These are phyloP conservation scores for Monascus ruber DNA, from an alignment of 2,329 filamentous ascomycete species.

Conservation along the genomic window DNA sequence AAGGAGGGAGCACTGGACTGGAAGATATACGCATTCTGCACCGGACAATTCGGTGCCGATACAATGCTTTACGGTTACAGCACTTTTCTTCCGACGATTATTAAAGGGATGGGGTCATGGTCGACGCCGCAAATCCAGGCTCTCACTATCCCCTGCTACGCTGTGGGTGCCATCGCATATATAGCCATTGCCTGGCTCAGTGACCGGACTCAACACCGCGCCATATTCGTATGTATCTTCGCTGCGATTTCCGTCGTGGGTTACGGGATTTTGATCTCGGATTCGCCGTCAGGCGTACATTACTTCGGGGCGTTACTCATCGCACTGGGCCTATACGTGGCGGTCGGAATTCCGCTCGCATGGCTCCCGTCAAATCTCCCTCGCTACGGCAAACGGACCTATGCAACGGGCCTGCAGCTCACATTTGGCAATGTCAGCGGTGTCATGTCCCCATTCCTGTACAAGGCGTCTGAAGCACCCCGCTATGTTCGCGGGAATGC, in stretches of 20 bases:
- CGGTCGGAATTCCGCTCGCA: slow-evolving; percentile 44
- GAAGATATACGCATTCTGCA: slow-evolving; percentile 61
- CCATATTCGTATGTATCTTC: slow-evolving; percentile 52
- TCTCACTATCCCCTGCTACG: slow-evolving; percentile 68
- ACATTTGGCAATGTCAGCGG: slow-evolving; percentile 60
- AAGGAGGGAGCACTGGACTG: slow-evolving; percentile 58
- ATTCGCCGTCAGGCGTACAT: slow-evolving; percentile 49
- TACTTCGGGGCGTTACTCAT: slow-evolving; percentile 72
- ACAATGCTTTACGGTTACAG: slow-evolving; percentile 70
- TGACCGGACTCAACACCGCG: slow-evolving; percentile 56
- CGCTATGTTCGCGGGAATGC: slow-evolving; percentile 53
- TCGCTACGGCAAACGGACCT: slow-evolving; percentile 64
- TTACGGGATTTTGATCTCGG: slow-evolving; percentile 56
- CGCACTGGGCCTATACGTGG: slow-evolving; percentile 58
- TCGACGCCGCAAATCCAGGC: slow-evolving; percentile 57
- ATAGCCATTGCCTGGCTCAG: slow-evolving; percentile 55
- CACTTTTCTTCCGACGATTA: slow-evolving; percentile 70
- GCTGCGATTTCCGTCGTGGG: slow-evolving; percentile 54
- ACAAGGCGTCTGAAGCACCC: slow-evolving; percentile 37
- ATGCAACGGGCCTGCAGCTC: slow-evolving; percentile 59
- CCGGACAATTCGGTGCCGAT: slow-evolving; percentile 61
- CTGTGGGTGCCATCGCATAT: slow-evolving; percentile 58
- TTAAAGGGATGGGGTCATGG: slow-evolving; percentile 55
- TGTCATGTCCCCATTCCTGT: slow-evolving; percentile 58
- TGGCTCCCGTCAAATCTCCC: slow-evolving; percentile 58